These are phyloP conservation scores for Alopecurus myosuroides DNA, from an alignment of 176 grass and related monocot genomes.

Conservation along the genomic window DNA sequence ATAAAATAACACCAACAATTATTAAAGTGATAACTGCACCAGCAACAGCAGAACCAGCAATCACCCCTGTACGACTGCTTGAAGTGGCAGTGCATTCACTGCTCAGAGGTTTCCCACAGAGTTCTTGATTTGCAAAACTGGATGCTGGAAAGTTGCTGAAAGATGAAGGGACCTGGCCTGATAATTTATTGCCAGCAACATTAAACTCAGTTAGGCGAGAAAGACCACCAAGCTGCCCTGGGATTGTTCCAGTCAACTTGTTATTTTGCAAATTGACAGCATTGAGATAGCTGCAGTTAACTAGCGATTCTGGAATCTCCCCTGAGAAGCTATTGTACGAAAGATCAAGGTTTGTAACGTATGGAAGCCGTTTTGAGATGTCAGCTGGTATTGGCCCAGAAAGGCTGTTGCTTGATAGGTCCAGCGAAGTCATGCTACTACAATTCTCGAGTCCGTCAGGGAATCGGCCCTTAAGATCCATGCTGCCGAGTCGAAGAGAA, in stretches of 20 bases:
- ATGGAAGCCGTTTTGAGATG: slow-evolving; percentile 56
- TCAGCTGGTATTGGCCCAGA: slow-evolving; percentile 56
- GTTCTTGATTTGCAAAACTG: slow-evolving; percentile 52
- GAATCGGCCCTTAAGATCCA: slow-evolving; percentile 69
- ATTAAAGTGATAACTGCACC: slow-evolving; percentile 60
- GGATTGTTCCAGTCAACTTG: slow-evolving; percentile 63
- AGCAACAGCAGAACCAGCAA: slow-evolving; percentile 75
- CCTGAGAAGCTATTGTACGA: slow-evolving; percentile 88
- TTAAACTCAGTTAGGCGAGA: slow-evolving; percentile 41
- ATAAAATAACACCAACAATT: slow-evolving; percentile 58
- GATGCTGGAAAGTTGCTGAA: slow-evolving; percentile 3
- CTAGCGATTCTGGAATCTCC: slow-evolving; percentile 62
- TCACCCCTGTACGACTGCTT: slow-evolving; percentile 42
- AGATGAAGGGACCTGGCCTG: slow-evolving; percentile 52
- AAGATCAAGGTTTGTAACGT: slow-evolving; percentile 74
- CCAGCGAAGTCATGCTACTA: slow-evolving; percentile 72
- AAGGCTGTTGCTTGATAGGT: slow-evolving; percentile 86
- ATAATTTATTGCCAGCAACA: slow-evolving; percentile 73
- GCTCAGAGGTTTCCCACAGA: slow-evolving; percentile 60
- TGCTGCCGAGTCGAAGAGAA: slow-evolving; percentile 66
- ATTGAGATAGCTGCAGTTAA: slow-evolving; percentile 73
- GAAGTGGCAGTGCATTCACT: slow-evolving; percentile 31
- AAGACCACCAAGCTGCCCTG: slow-evolving; percentile 54
- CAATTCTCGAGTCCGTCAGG: slow-evolving; percentile 85
- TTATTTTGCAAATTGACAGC: slow-evolving; percentile 66